Evolutionary conservation across 306 rosid genomes (phyloP), one percentile per base, ranked within the genome.

Genomic region (Sindora glabra): DNA sequence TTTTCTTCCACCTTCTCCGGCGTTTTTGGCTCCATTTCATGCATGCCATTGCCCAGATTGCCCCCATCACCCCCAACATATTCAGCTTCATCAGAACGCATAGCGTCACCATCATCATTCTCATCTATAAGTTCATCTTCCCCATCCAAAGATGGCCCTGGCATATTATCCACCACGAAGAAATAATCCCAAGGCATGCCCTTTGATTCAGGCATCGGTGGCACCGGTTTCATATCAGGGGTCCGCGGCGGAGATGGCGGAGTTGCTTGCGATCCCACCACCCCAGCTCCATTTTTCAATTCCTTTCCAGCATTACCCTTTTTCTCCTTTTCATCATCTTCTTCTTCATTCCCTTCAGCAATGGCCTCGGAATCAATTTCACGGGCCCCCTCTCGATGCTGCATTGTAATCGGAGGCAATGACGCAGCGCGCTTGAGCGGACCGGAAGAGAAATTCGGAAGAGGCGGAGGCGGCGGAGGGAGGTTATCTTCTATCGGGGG

Each of bases 121-220:
- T 50, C 78, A 55, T 6, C 56, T 14, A 18, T 69, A 9, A 23
- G 48, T 22, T 70, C 83, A 27, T 57, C 79, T 38, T 79, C 83
- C 21, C 14, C 87, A 37, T 48, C 52, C 72, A 89, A 48, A 6
- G 84, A 75, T 15, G 81, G 65, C 1, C 85, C 89, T 1, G 85
- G 64, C 86, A 81, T 79, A 10, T 71, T 67, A 1, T 82, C 87
- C 77, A 77, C 73, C 74, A 13, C 72, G 62, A 89, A 86, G 74
- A 89, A 89, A 55, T 79, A 89, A 46, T 89, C 97, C 97, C 97
- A 89, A 14, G 89, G 70, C 79, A 69, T 64, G 6, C 77, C 89
- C 27, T 86, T 86, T 1, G 78, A 67, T 41, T 83, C 97, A 50
- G 97, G 89, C 85, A 68, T 65, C 6, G 91, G 86, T 24, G 95